Evolutionary conservation across 257 asterid species (phyloP).

Genomic region (Agastache rugosa): DNA sequence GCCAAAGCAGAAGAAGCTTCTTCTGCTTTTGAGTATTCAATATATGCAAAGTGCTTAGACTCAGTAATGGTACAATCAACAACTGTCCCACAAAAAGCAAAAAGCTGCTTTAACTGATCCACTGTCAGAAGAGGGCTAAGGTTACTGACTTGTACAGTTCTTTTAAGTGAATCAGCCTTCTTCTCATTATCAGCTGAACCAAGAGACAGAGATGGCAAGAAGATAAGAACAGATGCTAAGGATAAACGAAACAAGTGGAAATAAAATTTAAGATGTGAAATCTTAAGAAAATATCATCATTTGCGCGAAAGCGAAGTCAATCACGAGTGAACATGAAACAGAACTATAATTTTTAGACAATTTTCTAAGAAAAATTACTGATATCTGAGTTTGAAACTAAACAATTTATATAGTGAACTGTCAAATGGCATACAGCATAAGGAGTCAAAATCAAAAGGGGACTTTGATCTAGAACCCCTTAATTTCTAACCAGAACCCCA

Average conservation of each 20-base stretch:
- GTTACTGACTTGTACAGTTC: conserved; percentile 92
- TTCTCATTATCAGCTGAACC: conserved; percentile 64
- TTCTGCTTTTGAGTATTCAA: conserved; percentile 88
- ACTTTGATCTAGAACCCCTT: not conserved
- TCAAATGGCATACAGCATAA: conserved; percentile 13
- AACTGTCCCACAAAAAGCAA: conserved; percentile 80
- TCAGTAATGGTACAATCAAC: conserved; percentile 86
- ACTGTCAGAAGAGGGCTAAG: conserved; percentile 88
- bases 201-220: conserved; percentile 27
- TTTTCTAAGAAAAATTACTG: conserved; percentile 15
- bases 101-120: conserved; percentile 97
- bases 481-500: not conserved
- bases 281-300: not conserved
- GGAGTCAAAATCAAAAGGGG: conserved; percentile 15
- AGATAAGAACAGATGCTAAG: conserved; percentile 26
- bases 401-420: not conserved
- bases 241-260: not conserved
- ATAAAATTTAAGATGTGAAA: not conserved
- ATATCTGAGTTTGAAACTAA: conserved; percentile 19
- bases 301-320: not conserved
- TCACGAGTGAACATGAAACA: not conserved
- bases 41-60: conserved; percentile 92
- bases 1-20: conserved; percentile 92
- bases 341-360: conserved; percentile 4
- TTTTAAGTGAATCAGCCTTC: conserved; percentile 68